Evolutionary conservation across 331 rosid species (phyloP).

Genomic region (Acacia pycnantha): DNA sequence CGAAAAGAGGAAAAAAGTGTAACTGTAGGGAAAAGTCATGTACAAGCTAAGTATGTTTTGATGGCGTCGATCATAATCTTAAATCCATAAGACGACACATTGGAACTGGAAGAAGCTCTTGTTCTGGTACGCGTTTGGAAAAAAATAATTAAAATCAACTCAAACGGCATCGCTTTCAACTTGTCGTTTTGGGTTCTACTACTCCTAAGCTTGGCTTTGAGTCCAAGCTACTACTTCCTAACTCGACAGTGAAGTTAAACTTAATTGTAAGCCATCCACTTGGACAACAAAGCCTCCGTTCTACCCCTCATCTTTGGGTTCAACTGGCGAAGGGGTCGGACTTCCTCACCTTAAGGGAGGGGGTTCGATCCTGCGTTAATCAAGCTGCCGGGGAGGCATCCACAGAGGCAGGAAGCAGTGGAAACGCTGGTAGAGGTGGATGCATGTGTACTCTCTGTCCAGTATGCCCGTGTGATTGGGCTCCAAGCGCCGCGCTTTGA

Average conservation of each 20-base stretch:
- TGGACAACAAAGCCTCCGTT: not conserved
- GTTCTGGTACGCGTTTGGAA: too few species aligned
- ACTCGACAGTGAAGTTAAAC: not conserved
- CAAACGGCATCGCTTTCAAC: not conserved
- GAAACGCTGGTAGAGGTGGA: too few species aligned
- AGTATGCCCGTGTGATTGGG: too few species aligned
- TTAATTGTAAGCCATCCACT: not conserved
- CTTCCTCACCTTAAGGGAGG: too few species aligned
- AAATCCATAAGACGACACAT: not conserved
- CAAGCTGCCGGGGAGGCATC: too few species aligned
- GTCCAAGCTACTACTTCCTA: not conserved
- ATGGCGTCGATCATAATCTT: not conserved
- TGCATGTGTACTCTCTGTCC: too few species aligned
- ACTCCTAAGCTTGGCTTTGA: not conserved
- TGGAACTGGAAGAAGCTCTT: not conserved
- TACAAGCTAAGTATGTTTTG: not conserved
- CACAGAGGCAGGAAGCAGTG: too few species aligned
- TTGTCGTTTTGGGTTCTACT: not conserved
- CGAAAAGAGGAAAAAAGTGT: not conserved
- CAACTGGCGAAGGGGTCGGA: too few species aligned
- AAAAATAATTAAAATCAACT: not conserved
- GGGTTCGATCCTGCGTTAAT: too few species aligned
- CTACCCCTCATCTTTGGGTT: too few species aligned
- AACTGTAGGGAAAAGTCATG: not conserved
- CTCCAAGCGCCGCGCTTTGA: too few species aligned